Evolutionary conservation across 495 filamentous ascomycete genomes (phyloP), one percentile per base, ranked within the genome.

Genomic region (Mytilinidion resinicola): DNA sequence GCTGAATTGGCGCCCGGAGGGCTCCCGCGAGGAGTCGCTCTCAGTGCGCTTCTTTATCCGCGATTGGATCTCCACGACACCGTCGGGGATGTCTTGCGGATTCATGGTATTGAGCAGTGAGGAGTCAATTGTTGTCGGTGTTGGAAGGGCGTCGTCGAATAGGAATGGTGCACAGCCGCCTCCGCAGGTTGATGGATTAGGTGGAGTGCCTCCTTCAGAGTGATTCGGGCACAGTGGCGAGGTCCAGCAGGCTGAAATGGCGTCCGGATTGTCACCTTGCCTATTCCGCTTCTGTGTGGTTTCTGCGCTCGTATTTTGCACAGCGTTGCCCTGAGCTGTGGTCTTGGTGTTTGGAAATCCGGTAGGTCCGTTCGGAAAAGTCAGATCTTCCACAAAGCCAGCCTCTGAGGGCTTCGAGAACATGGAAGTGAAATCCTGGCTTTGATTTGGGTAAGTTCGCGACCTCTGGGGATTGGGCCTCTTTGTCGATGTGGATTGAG

Each of bases 181-280:
- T 57, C 60, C 62, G 44, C 65, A 68, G 36, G 47, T 62, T 15
- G 62, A 59, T 17, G 65, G 63, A 38, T 68, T 63, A 3, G 65
- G 65, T 12, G 60, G 57, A 5, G 60, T 51, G n/a, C 63, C 66
- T 19, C 61, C 56, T 39, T 66, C 53, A 51, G 52, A 54, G 38
- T 66, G 63, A 33, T 68, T 68, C 2, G 66, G 66, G 54, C 66
- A 68, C 14, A 68, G 51, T 15, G 66, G 66, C 7, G 66, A 68
- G 6, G 66, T 68, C 66, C 66, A 68, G 50, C 66, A 68, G 9
- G 66, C 63, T 7, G 66, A 66, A 1, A 64, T 20, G 37, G 55
- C 53, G 48, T 68, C 66, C 19, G 59, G 38, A 49, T 63, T 47
- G 14, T 11, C 49, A 30, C 25, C 6, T 30, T 2, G 3, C 46